Evolutionary conservation across 164 flowering plant species (phyloP).

Genomic region (Magnolia officinalis): DNA sequence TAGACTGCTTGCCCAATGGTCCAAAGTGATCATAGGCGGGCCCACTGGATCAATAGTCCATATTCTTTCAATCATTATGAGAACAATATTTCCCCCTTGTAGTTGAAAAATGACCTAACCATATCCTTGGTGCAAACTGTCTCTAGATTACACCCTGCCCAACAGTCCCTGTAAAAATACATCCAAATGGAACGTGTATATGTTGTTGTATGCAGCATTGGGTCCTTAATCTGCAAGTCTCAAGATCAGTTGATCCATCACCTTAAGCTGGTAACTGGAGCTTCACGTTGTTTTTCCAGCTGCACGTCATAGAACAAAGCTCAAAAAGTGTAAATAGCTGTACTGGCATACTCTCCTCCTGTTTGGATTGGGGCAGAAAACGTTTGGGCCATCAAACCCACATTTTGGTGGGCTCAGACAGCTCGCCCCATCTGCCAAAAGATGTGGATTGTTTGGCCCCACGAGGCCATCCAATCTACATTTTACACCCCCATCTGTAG

Average conservation of each 20-base stretch:
- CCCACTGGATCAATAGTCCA: no score
- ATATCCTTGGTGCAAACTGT: background rate
- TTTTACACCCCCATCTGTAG: no score
- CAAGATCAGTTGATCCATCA: background rate
- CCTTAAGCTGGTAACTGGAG: constrained; percentile 70
- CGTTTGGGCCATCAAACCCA: no score
- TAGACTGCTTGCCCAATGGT: no score
- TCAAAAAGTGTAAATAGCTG: background rate
- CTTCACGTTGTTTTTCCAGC: constrained; percentile 81
- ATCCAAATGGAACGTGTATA: background rate
- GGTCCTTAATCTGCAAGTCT: background rate
- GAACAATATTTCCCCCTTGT: background rate
- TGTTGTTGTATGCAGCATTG: background rate
- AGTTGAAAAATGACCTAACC: background rate
- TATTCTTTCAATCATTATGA: no score
- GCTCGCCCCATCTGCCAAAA: no score
- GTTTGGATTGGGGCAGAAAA: no score
- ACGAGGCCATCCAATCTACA: no score
- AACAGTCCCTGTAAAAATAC: background rate
- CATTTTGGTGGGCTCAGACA: no score
- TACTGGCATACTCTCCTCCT: no score
- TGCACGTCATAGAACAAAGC: constrained; percentile 23
- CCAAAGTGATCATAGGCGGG: no score
- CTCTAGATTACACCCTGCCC: background rate
- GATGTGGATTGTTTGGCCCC: no score